Percentiles rank a stretch among this genome's conserved stretches.
Evolutionary conservation across 2,329 filamentous ascomycete genomes (phyloP).

Genomic region (Cladosporium sp.): DNA sequence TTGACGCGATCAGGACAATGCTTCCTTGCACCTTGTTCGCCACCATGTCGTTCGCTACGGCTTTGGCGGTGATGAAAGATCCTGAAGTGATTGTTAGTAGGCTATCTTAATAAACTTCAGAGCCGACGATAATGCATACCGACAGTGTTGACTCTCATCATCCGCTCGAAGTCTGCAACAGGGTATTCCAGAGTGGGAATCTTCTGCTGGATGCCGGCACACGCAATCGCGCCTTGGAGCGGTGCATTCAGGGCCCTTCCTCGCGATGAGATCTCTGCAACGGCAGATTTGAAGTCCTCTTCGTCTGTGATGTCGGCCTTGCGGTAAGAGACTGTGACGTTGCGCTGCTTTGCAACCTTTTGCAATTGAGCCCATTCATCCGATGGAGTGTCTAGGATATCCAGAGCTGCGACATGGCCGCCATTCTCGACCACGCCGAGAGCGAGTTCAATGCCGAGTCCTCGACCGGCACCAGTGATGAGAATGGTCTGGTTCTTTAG

Average conservation of each 20-base stretch:
- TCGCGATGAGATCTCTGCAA: constrained; percentile 7
- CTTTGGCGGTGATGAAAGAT: constrained; percentile 34
- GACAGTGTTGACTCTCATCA: constrained; percentile 35
- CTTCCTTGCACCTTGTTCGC: constrained; percentile 29
- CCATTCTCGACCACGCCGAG: constrained; percentile 28
- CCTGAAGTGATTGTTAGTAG: constrained; percentile 20
- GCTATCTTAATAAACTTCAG: background rate
- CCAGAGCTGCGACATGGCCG: constrained; percentile 25
- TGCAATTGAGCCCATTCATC: constrained; percentile 11
- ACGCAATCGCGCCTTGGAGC: constrained; percentile 35
- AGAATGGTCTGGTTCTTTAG: constrained; percentile 23
- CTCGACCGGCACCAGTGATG: constrained; percentile 28
- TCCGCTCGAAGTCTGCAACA: constrained; percentile 29
- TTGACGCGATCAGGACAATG: constrained; percentile 37
- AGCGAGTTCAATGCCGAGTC: constrained; percentile 29
- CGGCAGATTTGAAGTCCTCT: constrained; percentile 3
- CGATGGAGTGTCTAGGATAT: constrained; percentile 12
- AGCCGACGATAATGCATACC: background rate
- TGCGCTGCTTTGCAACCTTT: constrained; percentile 52
- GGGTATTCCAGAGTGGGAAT: constrained; percentile 32
- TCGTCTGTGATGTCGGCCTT: constrained; percentile 14
- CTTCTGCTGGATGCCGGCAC: constrained; percentile 25
- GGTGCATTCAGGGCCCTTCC: constrained; percentile 7
- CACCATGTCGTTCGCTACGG: constrained; percentile 32
- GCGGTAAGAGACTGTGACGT: constrained; percentile 8